Base-by-base conservation (phyloP, 139 green algal species). In the Chara braunii region DNA sequence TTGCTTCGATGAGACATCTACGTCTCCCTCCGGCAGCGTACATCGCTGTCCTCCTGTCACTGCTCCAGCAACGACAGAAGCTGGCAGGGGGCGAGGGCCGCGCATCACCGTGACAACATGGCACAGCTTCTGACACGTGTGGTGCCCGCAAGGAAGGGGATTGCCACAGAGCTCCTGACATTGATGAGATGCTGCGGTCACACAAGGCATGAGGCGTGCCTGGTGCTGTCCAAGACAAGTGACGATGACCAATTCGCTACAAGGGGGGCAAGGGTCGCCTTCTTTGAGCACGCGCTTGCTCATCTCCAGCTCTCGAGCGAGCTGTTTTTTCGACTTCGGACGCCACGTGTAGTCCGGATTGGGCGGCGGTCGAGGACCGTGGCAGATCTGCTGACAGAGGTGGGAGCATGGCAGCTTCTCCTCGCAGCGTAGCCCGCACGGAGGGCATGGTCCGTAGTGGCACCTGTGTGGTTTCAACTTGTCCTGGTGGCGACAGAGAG, bases 361-460 rank as follows among this genome's bases (percentile, higher is more conserved):
- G n/a, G 65, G 29, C n/a, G 80, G 78, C 0, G 78, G 78, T 32
- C 43, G 36, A 1, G 74, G 60, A 52, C 90, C 85, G 43, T 94
- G 86, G 75, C 86, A 91, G n/a, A 44, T 1, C 24, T 24, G 48
- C 14, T 40, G 55, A 70, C 86, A 93, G 1, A 22, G 14, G 59
- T 93, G 85, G 12, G 80, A 72, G 37, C 85, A 93, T 1, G 66
- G 3, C 23, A 90, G 72, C 28, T 54, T 26, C 3, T 65, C 78
- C 29, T 70, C 74, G 55, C 87, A 94, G 2, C 68, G 37, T 7
- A 62, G n/a, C 0, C 64, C 44, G 78, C 87, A 94, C 1, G 83
- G 75, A 1, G 87, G 87, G 68, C 87, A 94, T 0, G 83, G 59
- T 1, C 87, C 87, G 69, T 80, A 94, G 67, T 94, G 87, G 68